Percentiles rank a stretch among this genome's conserved stretches.
Conservation (phyloP, 2,329 filamentous ascomycete genomes). For the Apiospora sp. region DNA sequence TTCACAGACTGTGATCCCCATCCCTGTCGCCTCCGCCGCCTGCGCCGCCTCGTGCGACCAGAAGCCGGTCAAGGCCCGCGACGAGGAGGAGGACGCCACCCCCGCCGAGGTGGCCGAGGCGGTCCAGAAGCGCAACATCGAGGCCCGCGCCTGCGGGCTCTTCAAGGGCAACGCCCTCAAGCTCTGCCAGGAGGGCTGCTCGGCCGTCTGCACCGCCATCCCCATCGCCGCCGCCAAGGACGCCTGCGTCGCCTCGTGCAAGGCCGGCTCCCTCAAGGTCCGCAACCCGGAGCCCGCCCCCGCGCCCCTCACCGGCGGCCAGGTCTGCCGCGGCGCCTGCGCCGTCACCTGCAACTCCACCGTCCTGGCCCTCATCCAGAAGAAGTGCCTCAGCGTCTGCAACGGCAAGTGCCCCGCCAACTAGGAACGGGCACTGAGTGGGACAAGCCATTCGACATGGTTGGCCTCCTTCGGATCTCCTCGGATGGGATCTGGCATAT, state of each 20-base stretch:
- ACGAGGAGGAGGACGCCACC: background rate
- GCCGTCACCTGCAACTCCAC: constrained; percentile 24
- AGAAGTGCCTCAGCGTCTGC: constrained; percentile 14
- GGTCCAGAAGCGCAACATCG: background rate
- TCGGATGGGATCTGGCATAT: background rate
- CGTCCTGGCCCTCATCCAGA: constrained; percentile 14
- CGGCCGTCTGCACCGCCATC: constrained; percentile 5
- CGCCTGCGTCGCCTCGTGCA: constrained; percentile 12
- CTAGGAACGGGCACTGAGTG: background rate
- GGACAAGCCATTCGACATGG: background rate
- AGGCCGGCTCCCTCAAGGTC: constrained; percentile 14
- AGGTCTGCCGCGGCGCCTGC: constrained; percentile 21
- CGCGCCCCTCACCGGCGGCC: background rate
- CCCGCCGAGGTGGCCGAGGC: background rate
- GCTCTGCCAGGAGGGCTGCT: constrained; percentile 12
- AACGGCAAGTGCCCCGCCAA: constrained; percentile 22
- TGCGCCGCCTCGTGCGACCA: constrained; percentile 10
- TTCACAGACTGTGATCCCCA: background rate
- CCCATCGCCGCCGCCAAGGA: background rate
- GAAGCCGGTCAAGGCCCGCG: background rate
- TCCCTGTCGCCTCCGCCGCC: background rate
- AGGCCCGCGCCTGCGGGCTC: constrained; percentile 10
- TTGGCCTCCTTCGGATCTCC: background rate
- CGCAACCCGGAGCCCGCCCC: constrained; percentile 6
- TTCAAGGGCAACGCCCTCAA: constrained; percentile 16